These are phyloP conservation scores for Prunus davidiana DNA, from an alignment of 306 rosid species.

Conservation along the genomic window DNA sequence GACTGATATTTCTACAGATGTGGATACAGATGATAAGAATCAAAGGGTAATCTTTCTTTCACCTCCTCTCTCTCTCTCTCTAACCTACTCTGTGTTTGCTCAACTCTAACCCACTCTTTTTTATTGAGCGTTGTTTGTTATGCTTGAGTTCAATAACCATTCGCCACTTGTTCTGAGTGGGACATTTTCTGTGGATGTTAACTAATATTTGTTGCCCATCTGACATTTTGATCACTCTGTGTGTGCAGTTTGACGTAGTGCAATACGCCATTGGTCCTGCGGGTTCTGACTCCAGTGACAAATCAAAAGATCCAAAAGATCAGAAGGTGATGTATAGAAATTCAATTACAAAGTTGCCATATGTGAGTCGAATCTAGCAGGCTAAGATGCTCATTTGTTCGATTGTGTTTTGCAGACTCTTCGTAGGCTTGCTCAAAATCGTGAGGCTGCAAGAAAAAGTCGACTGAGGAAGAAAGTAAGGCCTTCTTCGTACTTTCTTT, in stretches of 20 bases:
- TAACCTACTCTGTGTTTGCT: neutral
- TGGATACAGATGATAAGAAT: slow-evolving; percentile 86
- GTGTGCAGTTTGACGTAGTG: slow-evolving; percentile 62
- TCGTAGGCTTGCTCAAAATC: slow-evolving; percentile 96
- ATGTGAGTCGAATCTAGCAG: slow-evolving; percentile 15
- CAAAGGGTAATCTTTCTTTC: slow-evolving; percentile 49
- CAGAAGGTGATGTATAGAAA: slow-evolving; percentile 69
- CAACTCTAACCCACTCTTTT: neutral
- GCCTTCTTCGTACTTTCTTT: neutral
- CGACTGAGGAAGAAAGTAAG: slow-evolving; percentile 89
- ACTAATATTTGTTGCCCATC: slow-evolving; percentile 3
- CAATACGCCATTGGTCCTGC: slow-evolving; percentile 45
- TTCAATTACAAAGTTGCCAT: slow-evolving; percentile 6
- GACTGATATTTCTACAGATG: slow-evolving; percentile 98
- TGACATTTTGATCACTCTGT: slow-evolving; percentile 32
- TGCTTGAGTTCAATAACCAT: neutral
- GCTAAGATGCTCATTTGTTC: slow-evolving; percentile 8
- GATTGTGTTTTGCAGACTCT: slow-evolving; percentile 59
- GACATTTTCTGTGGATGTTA: slow-evolving; percentile 5
- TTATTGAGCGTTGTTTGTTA: neutral
- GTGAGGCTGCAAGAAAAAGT: slow-evolving; percentile 98
- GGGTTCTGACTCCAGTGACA: slow-evolving; percentile 91
- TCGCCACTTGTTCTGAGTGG: slow-evolving; percentile 2
- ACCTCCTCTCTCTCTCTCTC: neutral
- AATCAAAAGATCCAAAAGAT: slow-evolving; percentile 85